A percentile compares a stretch with the other conserved stretches of the same genome.
Evolutionary conservation across 441 rosid genomes (phyloP).

Genomic region (Croton setiger): DNA sequence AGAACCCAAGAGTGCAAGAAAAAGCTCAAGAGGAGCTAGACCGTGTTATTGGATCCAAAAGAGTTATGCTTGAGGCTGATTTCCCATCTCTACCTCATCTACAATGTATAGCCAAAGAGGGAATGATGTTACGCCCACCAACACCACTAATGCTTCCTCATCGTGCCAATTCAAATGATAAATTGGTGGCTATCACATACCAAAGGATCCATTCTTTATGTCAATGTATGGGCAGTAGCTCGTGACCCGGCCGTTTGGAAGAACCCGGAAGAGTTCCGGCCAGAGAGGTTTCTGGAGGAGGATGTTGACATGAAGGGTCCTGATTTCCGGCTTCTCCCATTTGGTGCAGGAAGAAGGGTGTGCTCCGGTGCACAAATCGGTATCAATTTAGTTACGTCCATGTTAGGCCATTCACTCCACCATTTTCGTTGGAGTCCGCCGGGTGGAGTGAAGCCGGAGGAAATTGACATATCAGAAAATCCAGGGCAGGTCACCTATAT

Average conservation of each 20-base stretch:
- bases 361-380: slow-evolving; percentile 92
- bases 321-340: slow-evolving; percentile 80
- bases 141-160: slow-evolving; percentile 95
- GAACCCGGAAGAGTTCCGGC: slow-evolving; percentile 65
- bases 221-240: slow-evolving; percentile 93
- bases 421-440: slow-evolving; percentile 75
- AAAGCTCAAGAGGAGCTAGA: slow-evolving; percentile 88
- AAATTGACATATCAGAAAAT: slow-evolving; percentile 71
- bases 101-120: slow-evolving; percentile 72
- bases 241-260: slow-evolving; percentile 79
- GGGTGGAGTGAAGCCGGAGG: slow-evolving; percentile 40
- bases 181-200: slow-evolving; percentile 77
- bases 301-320: slow-evolving; percentile 94
- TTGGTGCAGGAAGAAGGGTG: slow-evolving; percentile 85
- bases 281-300: slow-evolving; percentile 83
- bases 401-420: slow-evolving; percentile 80
- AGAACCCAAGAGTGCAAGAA: slow-evolving; percentile 77
- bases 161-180: slow-evolving; percentile 61
- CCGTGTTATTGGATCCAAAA: slow-evolving; percentile 57
- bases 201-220: slow-evolving; percentile 78
- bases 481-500: slow-evolving; percentile 87
- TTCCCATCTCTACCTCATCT: slow-evolving; percentile 71
- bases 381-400: slow-evolving; percentile 75
- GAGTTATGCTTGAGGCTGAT: slow-evolving; percentile 64
- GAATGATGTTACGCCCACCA: slow-evolving; percentile 78